Base-by-base conservation (phyloP, 495 filamentous ascomycete species). In the Aspergillus panamensis region DNA sequence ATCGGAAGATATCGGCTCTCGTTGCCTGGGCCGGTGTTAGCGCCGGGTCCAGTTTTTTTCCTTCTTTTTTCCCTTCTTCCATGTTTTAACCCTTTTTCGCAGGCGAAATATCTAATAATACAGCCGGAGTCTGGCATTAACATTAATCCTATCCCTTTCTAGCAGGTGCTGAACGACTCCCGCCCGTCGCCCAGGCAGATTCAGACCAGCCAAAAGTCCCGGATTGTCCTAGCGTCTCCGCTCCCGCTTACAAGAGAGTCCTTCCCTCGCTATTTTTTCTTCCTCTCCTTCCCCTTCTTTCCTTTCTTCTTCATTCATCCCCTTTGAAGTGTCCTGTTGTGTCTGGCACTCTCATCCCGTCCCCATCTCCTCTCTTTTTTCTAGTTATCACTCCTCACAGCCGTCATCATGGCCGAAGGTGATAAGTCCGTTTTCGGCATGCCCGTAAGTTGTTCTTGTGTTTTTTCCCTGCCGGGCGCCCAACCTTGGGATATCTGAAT, bases 351-450 rank as follows among this genome's bases (percentile, higher is more conserved):
- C 59, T 63, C 51, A 56, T 58, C 45, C 61, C 51, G 51, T 48
- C 43, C 55, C 63, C 73, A 71, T 73, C 73, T 73, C 72, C 72
- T 70, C 67, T 73, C 74, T 72, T 69, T 63, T 66, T 66, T 60
- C 66, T 60, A 67, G 66, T 64, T 70, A 58, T 72, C 62, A 66
- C 66, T 51, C 65, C 65, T 71, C 71, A 73, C 68, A 74, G 70
- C 70, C 65, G 75, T 73, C 73, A 80, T 64, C 65, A 81, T 81
- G 79, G 63, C 73, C 61, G 66, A 70, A 65, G 66, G 61, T 63
- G 90, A 89, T 61, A 90, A 92, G 87, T 80, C 85, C 77, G 81
- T 92, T 73, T 77, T 96, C 84, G 92, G 92, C 83, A 94, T 96
- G 91, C 91, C 76, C 69, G 73, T 79, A 75, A 73, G 77, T 75